Evolutionary conservation across 2,329 filamentous ascomycete genomes (phyloP), one percentile per base, ranked within the genome.

Genomic region (Eutypella sp.): DNA sequence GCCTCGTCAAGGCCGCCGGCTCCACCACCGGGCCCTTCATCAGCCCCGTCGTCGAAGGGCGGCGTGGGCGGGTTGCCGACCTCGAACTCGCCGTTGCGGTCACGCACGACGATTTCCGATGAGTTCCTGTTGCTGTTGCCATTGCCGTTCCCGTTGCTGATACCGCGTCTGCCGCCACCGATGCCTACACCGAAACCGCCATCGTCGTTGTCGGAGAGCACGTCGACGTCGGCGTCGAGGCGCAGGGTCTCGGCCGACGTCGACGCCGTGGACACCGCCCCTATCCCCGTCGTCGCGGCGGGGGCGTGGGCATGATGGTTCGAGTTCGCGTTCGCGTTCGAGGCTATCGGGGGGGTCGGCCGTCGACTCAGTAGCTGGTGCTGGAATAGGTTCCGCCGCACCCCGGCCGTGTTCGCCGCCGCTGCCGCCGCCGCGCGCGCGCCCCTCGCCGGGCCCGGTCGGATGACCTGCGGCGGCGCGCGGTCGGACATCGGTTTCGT

Each of bases 71-170:
- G 76, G 48, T 81, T 78, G 15, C 69, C 71, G n/a, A 84, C 65
- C 59, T 82, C 75, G 46, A 82, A 74, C 52, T 84, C 80, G 41
- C 81, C 82, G 56, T 83, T 76, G 62, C 76, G 68, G 57, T 84
- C 76, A 52, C 82, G 71, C 39, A 84, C 75, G 8, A 85, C 76
- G 47, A 85, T 84, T 53, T 83, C 80, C 1, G 63, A 64, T 2
- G 64, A 59, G n/a, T n/a, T n/a, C n/a, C n/a, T n/a, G n/a, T n/a
- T n/a, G n/a, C n/a, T n/a, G n/a, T n/a, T n/a, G n/a, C n/a, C n/a
- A n/a, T n/a, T n/a, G n/a, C n/a, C n/a, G n/a, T n/a, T n/a, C n/a
- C n/a, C n/a, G n/a, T n/a, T n/a, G n/a, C n/a, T n/a, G n/a, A n/a
- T n/a, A n/a, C n/a, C n/a, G n/a, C n/a, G n/a, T n/a, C n/a, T n/a